Conservation (phyloP, 2,329 filamentous ascomycete species). For the Aaosphaeria pasadenensis region DNA sequence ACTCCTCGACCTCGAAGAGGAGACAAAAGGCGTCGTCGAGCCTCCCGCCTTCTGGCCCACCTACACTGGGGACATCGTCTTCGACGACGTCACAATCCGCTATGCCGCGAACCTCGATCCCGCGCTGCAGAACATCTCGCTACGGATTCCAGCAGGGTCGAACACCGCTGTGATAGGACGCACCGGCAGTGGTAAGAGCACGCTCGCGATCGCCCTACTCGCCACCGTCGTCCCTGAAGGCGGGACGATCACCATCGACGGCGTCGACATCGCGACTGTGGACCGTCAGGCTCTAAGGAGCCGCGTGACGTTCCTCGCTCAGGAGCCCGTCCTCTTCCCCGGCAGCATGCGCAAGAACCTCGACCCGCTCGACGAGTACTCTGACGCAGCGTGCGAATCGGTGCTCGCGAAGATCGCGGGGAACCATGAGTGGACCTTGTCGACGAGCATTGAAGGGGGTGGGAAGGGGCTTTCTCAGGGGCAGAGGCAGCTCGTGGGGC, state of each 20-base stretch:
- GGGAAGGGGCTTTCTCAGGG: slow-evolving; percentile 64
- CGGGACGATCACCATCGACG: slow-evolving; percentile 59
- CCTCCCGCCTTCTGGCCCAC: slow-evolving; percentile 77
- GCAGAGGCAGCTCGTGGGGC: slow-evolving; percentile 62
- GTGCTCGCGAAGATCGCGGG: slow-evolving; percentile 55
- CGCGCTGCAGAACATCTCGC: slow-evolving; percentile 64
- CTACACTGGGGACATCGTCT: slow-evolving; percentile 68
- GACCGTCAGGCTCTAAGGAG: slow-evolving; percentile 58
- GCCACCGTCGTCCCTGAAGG: slow-evolving; percentile 51
- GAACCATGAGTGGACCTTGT: slow-evolving; percentile 55
- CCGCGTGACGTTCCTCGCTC: slow-evolving; percentile 64
- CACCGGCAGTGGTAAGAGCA: slow-evolving; percentile 77
- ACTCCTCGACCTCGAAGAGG: slow-evolving; percentile 74
- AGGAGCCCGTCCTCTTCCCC: slow-evolving; percentile 65
- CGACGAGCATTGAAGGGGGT: slow-evolving; percentile 57
- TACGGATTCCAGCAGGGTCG: slow-evolving; percentile 74
- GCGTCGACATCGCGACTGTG: slow-evolving; percentile 58
- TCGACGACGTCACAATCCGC: slow-evolving; percentile 72
- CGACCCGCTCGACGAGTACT: slow-evolving; percentile 58
- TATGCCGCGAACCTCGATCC: slow-evolving; percentile 78
- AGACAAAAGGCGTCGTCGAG: slow-evolving; percentile 62
- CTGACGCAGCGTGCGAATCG: slow-evolving; percentile 52
- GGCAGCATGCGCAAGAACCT: slow-evolving; percentile 61
- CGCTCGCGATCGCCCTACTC: slow-evolving; percentile 62
- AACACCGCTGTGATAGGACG: slow-evolving; percentile 78